A percentile compares a stretch with the other conserved stretches of the same genome.
Evolutionary conservation across 495 filamentous ascomycete species (phyloP).

Genomic region (Delitschia confertaspora): DNA sequence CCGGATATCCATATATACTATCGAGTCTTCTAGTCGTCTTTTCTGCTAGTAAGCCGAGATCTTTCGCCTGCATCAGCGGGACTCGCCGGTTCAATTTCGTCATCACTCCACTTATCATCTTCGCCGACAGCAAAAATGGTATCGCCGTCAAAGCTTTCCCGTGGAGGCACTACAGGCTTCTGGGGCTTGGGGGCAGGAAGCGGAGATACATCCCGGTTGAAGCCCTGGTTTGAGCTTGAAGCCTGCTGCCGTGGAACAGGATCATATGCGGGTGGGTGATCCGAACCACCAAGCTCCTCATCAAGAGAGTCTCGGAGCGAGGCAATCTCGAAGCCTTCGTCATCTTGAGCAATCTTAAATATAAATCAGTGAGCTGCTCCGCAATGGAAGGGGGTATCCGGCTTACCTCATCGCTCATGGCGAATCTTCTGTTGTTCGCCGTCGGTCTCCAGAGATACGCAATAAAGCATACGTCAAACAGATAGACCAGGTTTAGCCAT

Average conservation of each 20-base stretch:
- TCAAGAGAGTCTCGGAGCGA: slow-evolving; percentile 81
- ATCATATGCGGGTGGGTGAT: slow-evolving; percentile 22
- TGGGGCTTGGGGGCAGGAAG: slow-evolving; percentile 36
- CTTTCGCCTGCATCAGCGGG: slow-evolving; percentile 49
- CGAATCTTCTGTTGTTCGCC: slow-evolving; percentile 92
- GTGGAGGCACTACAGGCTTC: slow-evolving; percentile 35
- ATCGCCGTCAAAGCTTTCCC: slow-evolving; percentile 79
- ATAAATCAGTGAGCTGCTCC: slow-evolving; percentile 27
- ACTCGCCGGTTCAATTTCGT: slow-evolving; percentile 49
- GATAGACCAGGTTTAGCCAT: slow-evolving; percentile 94
- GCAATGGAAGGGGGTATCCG: background rate
- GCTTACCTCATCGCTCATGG: slow-evolving; percentile 90
- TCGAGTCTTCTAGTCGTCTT: slow-evolving; percentile 28
- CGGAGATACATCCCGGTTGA: slow-evolving; percentile 31
- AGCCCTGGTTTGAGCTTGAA: background rate
- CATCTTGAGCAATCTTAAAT: slow-evolving; percentile 80
- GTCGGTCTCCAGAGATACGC: slow-evolving; percentile 98
- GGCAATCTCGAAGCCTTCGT: slow-evolving; percentile 95
- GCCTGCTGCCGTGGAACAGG: slow-evolving; percentile 11
- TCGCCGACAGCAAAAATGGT: slow-evolving; percentile 92
- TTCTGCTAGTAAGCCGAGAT: slow-evolving; percentile 51
- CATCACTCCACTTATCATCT: slow-evolving; percentile 62
- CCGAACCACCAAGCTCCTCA: slow-evolving; percentile 39
- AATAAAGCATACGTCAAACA: slow-evolving; percentile 81
- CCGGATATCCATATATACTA: background rate